Base-by-base conservation (phyloP, 2,329 filamentous ascomycete genomes). In the Ascomycota sp. region DNA sequence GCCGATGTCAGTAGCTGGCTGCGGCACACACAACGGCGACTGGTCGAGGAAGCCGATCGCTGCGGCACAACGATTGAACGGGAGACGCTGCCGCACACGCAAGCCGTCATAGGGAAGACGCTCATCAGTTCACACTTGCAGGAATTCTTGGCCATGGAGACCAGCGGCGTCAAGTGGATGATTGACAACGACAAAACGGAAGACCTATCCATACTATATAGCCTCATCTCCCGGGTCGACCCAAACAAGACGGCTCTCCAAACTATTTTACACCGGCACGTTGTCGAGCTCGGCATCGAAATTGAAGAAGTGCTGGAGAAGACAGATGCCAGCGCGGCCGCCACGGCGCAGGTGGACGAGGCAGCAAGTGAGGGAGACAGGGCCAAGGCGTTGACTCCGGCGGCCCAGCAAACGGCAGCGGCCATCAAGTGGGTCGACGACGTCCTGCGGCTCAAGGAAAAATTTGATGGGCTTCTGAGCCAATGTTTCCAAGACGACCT, bases 351-450 rank as follows among this genome's bases (percentile, higher is more conserved):
- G 25, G 57, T 59, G 4, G 57, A 65, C 9, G 63, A 64, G 7
- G 63, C 52, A 2, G 63, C 52, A 2, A 60, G 62, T 10, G 50
- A 51, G 9, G 49, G 47, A 11, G 50, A 53, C 13, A 55, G 49
- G 38, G 23, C 41, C 25, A 55, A 48, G 38, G 21, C 42, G 7
- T 30, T 55, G 28, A 53, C 51, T 23, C 46, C 67, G 1, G 57
- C 74, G 7, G 85, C 81, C 20, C 76, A 82, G 47, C 76, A 85
- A 45, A 95, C 89, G 1, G 67, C 71, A 0, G 78, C 83, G 2
- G 89, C 89, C 0, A 77, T 95, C 41, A 81, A 79, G 43, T 98
- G 89, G 89, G 86, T 95, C 3, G 81, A 92, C 41, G 83, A 93
- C 42, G 79, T 95, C 3, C 57, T 98, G 28, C 54, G 56, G 12